Evolutionary conservation across 768 basidiomycete species (phyloP).

Genomic region (Aureoboletus auriporus): DNA sequence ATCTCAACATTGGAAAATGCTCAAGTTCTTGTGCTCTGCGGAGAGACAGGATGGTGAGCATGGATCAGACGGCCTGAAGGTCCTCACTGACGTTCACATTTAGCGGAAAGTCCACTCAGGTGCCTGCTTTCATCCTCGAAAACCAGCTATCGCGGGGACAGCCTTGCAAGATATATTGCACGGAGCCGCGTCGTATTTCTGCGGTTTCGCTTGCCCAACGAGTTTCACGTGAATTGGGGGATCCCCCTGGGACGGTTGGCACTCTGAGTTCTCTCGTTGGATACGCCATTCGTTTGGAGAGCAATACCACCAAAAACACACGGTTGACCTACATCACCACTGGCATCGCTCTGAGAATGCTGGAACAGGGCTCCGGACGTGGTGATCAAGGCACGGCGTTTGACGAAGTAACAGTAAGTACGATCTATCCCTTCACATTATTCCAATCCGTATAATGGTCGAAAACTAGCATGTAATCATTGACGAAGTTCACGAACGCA

Average conservation of each 20-base stretch:
- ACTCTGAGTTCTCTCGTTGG: conserved; percentile 79
- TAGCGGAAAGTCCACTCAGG: conserved; percentile 96
- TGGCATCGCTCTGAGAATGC: conserved; percentile 94
- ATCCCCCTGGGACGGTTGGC: conserved; percentile 73
- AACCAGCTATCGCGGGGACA: conserved; percentile 77
- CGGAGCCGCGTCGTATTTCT: conserved; percentile 93
- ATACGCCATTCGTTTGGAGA: conserved; percentile 92
- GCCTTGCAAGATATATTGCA: conserved; percentile 89
- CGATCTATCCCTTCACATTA: conserved; percentile 1
- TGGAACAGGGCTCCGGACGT: conserved; percentile 77
- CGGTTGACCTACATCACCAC: conserved; percentile 84
- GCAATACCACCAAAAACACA: conserved; percentile 75
- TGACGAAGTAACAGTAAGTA: conserved; percentile 87
- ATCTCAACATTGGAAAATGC: conserved; percentile 62
- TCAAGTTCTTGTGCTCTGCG: conserved; percentile 85
- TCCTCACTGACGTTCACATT: conserved; percentile 5
- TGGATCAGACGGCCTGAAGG: conserved; percentile 33
- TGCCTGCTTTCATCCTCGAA: conserved; percentile 92
- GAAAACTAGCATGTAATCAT: conserved; percentile 80
- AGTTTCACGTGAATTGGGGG: conserved; percentile 91
- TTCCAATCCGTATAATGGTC: not conserved
- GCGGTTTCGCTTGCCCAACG: conserved; percentile 93
- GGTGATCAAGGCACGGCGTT: conserved; percentile 76
- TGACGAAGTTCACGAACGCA: conserved; percentile 97
- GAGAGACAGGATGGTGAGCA: conserved; percentile 70